Conservation (phyloP, 441 rosid genomes). For the Pelargonium fulgidum region DNA sequence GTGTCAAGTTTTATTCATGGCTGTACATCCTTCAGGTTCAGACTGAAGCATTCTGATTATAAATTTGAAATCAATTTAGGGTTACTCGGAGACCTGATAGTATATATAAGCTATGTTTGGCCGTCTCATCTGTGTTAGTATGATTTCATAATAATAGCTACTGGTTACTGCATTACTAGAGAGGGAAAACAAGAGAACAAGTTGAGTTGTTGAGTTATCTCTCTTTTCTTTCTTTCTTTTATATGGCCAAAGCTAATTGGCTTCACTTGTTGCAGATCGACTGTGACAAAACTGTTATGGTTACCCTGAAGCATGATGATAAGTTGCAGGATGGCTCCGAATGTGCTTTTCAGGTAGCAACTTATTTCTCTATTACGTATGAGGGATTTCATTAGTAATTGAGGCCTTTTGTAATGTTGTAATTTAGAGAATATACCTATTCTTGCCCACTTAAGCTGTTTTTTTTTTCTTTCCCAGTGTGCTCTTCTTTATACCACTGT, state of each 20-base stretch:
- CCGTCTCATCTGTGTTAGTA: no score
- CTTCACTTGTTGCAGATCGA: constrained; percentile 64
- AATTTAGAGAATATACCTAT: constrained; percentile 7
- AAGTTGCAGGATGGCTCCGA: constrained; percentile 93
- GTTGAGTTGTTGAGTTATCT: background rate
- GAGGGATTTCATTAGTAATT: constrained; percentile 9
- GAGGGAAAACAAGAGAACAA: background rate
- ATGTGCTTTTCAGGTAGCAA: constrained; percentile 83
- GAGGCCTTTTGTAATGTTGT: constrained; percentile 11
- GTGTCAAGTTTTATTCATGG: no score
- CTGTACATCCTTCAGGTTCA: no score
- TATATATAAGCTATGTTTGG: no score
- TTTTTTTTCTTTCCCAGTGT: constrained; percentile 42
- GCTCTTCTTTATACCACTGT: constrained; percentile 84
- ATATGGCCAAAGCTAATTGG: background rate
- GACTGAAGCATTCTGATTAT: no score
- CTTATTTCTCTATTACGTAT: constrained; percentile 15
- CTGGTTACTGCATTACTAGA: background rate
- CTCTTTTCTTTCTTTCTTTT: background rate
- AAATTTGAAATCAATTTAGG: no score
- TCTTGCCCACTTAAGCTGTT: constrained; percentile 8
- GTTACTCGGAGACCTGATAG: background rate
- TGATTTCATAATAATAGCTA: no score
- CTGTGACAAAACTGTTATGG: constrained; percentile 93
- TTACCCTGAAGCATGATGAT: constrained; percentile 94